These are phyloP conservation scores for Waltiozyma sp. DNA, from an alignment of 1,139 yeast species.

Conservation along the genomic window DNA sequence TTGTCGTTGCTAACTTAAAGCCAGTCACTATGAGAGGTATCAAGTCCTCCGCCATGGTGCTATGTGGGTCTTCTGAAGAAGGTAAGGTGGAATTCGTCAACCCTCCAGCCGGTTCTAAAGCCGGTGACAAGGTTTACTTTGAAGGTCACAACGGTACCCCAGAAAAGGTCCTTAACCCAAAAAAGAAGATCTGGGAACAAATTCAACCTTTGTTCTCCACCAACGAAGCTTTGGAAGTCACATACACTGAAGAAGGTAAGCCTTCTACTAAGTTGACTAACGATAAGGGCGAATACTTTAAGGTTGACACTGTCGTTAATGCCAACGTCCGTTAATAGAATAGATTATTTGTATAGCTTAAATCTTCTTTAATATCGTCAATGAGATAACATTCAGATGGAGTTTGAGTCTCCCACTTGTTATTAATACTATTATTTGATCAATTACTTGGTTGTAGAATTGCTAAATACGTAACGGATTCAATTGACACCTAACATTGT, in stretches of 20 bases:
- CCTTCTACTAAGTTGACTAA: slow-evolving; percentile 70
- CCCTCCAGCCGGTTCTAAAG: slow-evolving; percentile 89
- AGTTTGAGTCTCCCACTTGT: too few relatives aligned
- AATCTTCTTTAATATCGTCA: too few relatives aligned
- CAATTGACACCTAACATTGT: too few relatives aligned
- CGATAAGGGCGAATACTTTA: slow-evolving; percentile 62
- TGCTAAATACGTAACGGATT: too few relatives aligned
- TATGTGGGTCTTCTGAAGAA: slow-evolving; percentile 71
- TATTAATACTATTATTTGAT: too few relatives aligned
- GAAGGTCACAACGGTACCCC: slow-evolving; percentile 85
- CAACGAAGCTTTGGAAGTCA: slow-evolving; percentile 61
- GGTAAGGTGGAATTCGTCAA: slow-evolving; percentile 94
- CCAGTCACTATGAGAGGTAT: slow-evolving; percentile 93
- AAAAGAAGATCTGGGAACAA: slow-evolving; percentile 97
- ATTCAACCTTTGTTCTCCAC: slow-evolving; percentile 88
- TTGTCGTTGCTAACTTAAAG: slow-evolving; percentile 79
- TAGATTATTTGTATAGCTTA: too few relatives aligned
- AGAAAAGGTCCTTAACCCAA: slow-evolving; percentile 89
- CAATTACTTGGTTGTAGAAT: too few relatives aligned
- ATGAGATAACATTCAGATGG: too few relatives aligned
- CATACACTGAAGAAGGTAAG: slow-evolving; percentile 71
- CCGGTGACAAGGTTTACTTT: slow-evolving; percentile 95
- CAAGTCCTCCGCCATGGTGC: slow-evolving; percentile 91
- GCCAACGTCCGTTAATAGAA: slow-evolving; percentile 58
- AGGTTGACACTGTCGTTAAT: slow-evolving; percentile 51